These are phyloP conservation scores for Mesembryanthemum crystallinum DNA, from an alignment of 148 eudicot genomes.

Conservation along the genomic window DNA sequence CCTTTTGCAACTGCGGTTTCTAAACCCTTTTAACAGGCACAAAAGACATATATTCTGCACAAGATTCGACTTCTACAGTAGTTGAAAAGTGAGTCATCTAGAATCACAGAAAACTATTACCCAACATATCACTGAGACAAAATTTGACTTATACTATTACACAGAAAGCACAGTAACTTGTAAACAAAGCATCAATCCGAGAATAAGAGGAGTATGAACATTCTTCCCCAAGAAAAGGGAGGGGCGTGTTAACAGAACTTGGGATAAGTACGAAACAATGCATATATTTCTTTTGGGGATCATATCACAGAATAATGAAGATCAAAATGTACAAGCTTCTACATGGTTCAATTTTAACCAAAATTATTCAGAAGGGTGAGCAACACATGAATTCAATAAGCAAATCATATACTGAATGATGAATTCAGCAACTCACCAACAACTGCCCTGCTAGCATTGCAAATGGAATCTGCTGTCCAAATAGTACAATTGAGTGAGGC, in stretches of 20 bases:
- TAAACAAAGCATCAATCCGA: not conserved
- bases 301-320: not conserved
- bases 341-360: not conserved
- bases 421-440: conserved; percentile 50
- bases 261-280: not conserved
- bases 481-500: conserved; percentile 53
- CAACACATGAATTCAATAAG: conserved; percentile 2
- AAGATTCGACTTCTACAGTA: not conserved
- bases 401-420: not conserved
- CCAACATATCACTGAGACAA: not conserved
- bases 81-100: not conserved
- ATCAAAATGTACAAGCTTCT: not conserved
- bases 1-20: not conserved
- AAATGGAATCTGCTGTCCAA: conserved; percentile 67
- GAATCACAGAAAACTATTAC: not conserved
- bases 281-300: not conserved
- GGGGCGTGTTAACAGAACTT: not conserved
- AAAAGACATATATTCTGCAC: not conserved
- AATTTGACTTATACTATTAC: too few relatives aligned
- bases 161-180: not conserved
- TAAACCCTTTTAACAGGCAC: not conserved
- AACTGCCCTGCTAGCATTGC: conserved; percentile 51
- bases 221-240: not conserved
- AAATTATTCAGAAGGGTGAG: not conserved
- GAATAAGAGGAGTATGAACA: not conserved